Evolutionary conservation across 2,329 filamentous ascomycete genomes (phyloP), one percentile per base, ranked within the genome.

Genomic region (Didymella sp.): DNA sequence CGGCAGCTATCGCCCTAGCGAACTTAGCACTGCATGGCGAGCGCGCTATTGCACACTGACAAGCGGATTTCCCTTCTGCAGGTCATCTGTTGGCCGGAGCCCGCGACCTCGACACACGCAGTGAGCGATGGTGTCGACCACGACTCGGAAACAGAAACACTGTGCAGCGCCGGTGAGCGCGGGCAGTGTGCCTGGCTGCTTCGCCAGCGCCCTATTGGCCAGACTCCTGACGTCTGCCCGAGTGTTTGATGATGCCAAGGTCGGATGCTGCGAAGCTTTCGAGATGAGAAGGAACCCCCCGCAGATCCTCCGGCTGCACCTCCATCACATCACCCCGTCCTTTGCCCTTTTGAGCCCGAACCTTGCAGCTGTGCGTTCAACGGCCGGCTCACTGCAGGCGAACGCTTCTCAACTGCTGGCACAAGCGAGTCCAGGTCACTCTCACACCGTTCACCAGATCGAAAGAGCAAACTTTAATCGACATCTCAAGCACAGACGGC

Each of bases 291-390:
- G 43, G 42, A 30, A 46, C 50, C 45, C 50, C 51, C 51, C 51
- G 53, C 53, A 45, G 40, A 56, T 56, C 53, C 38, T 41, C 17
- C 17, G 30, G 30, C 17, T 41, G 38, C 38, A 40, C 52, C 38
- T 50, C 43, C 33, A 51, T 44, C 53, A 51, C 53, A 50, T 42
- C 41, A 41, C 25, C 37, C 44, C 37, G 35, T 12, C 40, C 15
- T 38, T 19, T 42, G 30, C 41, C 30, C 27, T 46, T 56, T 42
- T 21, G 53, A 51, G 53, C 46, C 46, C 53, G 53, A 50, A 41
- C 46, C 46, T 22, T 51, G 53, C 53, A 51, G 41, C 53, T 56
- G 46, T 50, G 46, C 53, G 51, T 49, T 40, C 51, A 45, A 56
- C 52, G 52, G 46, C 45, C 52, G 46, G 40, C 38, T 55, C 44